phyloP scores from a whole-genome alignment of 805 yeast genomes.

The Cyberlindnera veronae region DNA sequence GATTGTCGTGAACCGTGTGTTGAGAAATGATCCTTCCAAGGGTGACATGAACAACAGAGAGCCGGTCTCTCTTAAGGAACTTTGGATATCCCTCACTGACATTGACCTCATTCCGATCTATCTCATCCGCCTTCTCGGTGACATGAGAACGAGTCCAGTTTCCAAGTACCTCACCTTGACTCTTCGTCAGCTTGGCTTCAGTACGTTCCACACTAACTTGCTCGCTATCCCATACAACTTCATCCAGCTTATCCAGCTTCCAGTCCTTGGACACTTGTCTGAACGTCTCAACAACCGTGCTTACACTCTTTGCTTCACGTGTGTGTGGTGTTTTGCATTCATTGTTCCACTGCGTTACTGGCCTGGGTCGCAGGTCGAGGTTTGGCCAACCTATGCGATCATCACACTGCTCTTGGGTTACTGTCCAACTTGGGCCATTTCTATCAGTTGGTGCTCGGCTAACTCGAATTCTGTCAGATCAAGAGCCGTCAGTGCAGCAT shows the following conservation, averaged over 20 bases:
- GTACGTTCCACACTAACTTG: too few relatives aligned
- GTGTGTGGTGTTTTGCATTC: constrained; percentile 37
- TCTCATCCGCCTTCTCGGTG: too few relatives aligned
- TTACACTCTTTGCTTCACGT: constrained; percentile 26
- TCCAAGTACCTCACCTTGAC: too few relatives aligned
- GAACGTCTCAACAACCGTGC: constrained; percentile 35
- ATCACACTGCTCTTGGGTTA: constrained; percentile 37
- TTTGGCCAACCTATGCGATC: constrained; percentile 42
- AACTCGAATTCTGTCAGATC: constrained; percentile 62
- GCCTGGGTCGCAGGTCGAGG: constrained; percentile 36
- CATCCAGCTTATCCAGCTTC: constrained; percentile 34
- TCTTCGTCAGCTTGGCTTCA: too few relatives aligned
- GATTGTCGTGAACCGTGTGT: too few relatives aligned
- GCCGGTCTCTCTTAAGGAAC: too few relatives aligned
- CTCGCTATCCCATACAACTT: constrained; percentile 43
- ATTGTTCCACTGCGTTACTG: constrained; percentile 35
- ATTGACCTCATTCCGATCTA: too few relatives aligned
- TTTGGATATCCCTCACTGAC: too few relatives aligned
- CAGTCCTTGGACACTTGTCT: constrained; percentile 35
- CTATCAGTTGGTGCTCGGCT: constrained; percentile 58
- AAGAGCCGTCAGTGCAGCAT: constrained; percentile 61
- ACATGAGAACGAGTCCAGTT: too few relatives aligned
- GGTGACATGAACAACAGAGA: too few relatives aligned
- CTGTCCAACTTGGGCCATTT: constrained; percentile 50
- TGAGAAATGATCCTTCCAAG: too few relatives aligned